Evolutionary conservation across 805 yeast genomes (phyloP).

Genomic region (Candida pini): DNA sequence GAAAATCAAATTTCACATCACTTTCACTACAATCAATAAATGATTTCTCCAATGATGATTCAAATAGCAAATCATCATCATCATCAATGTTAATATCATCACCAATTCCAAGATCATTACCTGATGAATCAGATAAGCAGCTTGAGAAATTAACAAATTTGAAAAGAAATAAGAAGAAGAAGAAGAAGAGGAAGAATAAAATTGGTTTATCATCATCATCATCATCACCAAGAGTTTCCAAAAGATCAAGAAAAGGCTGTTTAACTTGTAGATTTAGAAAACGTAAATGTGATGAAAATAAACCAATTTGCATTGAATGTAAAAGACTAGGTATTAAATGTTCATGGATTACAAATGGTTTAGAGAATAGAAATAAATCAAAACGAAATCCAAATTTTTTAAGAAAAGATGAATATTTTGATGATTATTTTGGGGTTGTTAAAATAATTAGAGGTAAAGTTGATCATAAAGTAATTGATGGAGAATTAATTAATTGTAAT

Average conservation of each 20-base stretch:
- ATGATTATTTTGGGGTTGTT: slow-evolving; percentile 19
- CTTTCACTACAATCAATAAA: no score
- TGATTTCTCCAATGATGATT: no score
- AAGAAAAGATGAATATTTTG: slow-evolving; percentile 20
- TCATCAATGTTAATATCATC: no score
- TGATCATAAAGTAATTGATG: slow-evolving; percentile 19
- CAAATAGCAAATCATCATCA: no score
- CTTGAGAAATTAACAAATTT: no score
- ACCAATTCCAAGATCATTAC: no score
- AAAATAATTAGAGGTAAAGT: slow-evolving; percentile 21
- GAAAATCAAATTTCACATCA: no score
- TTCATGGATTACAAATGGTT: slow-evolving; percentile 20
- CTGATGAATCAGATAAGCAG: no score
- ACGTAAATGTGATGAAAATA: slow-evolving; percentile 38
- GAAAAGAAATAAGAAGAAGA: no score
- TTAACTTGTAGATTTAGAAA: slow-evolving; percentile 34
- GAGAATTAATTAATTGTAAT: slow-evolving; percentile 14
- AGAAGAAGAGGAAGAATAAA: no score
- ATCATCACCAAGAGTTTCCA: slow-evolving; percentile 4
- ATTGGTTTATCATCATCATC: no score
- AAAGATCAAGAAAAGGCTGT: slow-evolving; percentile 30
- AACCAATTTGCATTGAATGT: slow-evolving; percentile 32
- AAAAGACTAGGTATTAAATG: slow-evolving; percentile 18
- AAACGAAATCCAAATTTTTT: slow-evolving; percentile 17
- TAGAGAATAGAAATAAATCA: slow-evolving; percentile 20